Conservation (phyloP, 345 rosid genomes). For the Lepidium aucheri region DNA sequence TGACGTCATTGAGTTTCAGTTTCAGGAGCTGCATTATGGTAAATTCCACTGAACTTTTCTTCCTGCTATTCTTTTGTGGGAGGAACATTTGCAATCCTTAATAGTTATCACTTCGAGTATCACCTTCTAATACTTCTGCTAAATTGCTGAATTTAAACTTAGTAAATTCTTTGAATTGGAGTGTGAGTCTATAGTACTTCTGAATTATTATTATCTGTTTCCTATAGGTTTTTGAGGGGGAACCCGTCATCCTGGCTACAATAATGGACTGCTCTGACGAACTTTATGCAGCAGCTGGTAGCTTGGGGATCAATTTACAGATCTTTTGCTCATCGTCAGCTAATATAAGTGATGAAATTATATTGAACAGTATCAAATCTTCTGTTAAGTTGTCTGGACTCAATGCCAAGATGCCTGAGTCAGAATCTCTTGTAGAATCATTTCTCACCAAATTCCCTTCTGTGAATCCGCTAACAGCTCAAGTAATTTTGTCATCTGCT, state of each 20-base stretch:
- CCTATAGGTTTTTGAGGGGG: conserved; percentile 29
- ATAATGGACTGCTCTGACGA: conserved; percentile 59
- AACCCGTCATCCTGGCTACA: conserved; percentile 16
- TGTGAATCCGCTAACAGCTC: conserved; percentile 78
- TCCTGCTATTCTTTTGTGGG: conserved; percentile 3
- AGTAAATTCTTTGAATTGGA: neutral
- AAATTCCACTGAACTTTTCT: conserved; percentile 20
- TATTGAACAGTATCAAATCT: conserved; percentile 51
- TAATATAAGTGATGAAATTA: conserved; percentile 64
- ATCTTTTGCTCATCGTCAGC: conserved; percentile 70
- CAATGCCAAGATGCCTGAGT: conserved; percentile 65
- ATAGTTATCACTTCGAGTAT: neutral
- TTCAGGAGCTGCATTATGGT: conserved; percentile 87
- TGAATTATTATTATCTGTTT: neutral
- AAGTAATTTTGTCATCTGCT: conserved; percentile 62
- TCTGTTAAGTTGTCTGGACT: conserved; percentile 34
- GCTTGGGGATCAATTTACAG: conserved; percentile 84
- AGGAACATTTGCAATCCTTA: neutral
- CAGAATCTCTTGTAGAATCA: conserved; percentile 83
- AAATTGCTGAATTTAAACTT: neutral
- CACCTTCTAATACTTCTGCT: neutral
- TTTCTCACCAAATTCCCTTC: conserved; percentile 92
- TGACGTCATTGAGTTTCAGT: conserved; percentile 68
- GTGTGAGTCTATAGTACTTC: neutral
- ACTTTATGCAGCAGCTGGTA: conserved; percentile 88